Evolutionary conservation across 768 basidiomycete species (phyloP).

Genomic region (Lactarius quietus): DNA sequence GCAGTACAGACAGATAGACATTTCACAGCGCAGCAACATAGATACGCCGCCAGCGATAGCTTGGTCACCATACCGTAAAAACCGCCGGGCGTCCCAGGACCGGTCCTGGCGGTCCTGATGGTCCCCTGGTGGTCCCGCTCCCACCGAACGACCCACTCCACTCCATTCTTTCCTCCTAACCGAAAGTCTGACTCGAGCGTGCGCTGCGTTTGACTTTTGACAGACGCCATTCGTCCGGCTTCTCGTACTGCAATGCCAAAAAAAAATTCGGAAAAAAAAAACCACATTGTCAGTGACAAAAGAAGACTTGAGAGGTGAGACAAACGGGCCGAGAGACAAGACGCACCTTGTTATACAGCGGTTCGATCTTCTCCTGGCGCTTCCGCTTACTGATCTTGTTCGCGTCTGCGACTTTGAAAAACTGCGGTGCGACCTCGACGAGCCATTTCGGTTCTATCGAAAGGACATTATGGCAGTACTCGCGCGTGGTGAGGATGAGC

Average conservation of each 20-base stretch:
- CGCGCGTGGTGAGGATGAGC: conserved; percentile 91
- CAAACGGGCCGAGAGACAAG: neutral
- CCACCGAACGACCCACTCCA: too few relatives aligned
- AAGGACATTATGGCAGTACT: conserved; percentile 91
- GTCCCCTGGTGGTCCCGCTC: too few relatives aligned
- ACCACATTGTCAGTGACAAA: neutral
- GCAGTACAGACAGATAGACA: neutral
- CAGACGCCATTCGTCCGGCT: conserved; percentile 90
- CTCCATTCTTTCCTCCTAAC: conserved; percentile 39
- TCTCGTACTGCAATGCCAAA: conserved; percentile 58
- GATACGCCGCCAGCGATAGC: neutral
- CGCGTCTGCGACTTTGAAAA: conserved; percentile 97
- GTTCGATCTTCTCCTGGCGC: conserved; percentile 95
- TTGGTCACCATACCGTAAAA: neutral
- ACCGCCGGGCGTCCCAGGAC: too few relatives aligned
- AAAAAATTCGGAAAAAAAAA: neutral
- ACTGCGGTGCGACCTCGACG: conserved; percentile 95
- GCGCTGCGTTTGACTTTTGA: conserved; percentile 91
- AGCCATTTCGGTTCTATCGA: conserved; percentile 98
- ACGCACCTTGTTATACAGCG: conserved; percentile 78
- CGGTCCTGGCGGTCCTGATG: too few relatives aligned
- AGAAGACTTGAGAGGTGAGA: neutral
- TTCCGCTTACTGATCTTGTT: conserved; percentile 98
- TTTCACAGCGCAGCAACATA: neutral
- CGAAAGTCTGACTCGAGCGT: conserved; percentile 93